Evolutionary conservation across 805 yeast species (phyloP).

Genomic region (Candida chilensis): DNA sequence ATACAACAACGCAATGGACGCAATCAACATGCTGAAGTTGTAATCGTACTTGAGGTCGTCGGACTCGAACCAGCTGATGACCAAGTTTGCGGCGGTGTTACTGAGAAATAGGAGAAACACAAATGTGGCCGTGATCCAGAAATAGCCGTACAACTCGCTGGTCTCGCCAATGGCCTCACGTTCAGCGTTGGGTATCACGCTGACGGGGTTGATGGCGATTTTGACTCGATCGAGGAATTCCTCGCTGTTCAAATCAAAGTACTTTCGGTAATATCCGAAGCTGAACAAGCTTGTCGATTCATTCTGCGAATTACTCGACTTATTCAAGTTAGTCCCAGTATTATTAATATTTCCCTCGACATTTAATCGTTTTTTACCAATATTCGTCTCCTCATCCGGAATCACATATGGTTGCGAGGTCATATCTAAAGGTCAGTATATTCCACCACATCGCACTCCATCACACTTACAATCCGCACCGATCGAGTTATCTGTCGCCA

Average conservation of each 20-base stretch:
- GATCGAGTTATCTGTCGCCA: no score
- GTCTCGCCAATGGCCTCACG: constrained; percentile 28
- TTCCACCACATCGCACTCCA: no score
- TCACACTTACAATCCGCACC: no score
- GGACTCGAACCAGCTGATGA: constrained; percentile 45
- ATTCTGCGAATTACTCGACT: no score
- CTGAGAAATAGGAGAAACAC: constrained; percentile 69
- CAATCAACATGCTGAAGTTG: constrained; percentile 52
- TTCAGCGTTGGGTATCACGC: constrained; percentile 15
- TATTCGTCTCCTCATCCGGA: constrained; percentile 1
- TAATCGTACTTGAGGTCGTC: constrained; percentile 43
- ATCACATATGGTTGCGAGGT: not conserved
- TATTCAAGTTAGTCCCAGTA: no score
- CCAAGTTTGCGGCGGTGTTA: constrained; percentile 56
- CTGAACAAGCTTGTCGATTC: no score
- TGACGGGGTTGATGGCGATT: constrained; percentile 48
- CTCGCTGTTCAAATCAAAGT: constrained; percentile 59
- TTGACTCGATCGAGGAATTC: constrained; percentile 49
- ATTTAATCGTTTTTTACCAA: no score
- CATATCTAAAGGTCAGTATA: no score
- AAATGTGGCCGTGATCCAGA: constrained; percentile 86
- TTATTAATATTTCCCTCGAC: no score
- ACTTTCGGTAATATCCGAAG: constrained; percentile 58
- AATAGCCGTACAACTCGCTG: constrained; percentile 74
- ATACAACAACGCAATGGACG: constrained; percentile 62